Conservation (phyloP, 192 early-diverging fungal genomes). For the Entomortierella parvispora region DNA sequence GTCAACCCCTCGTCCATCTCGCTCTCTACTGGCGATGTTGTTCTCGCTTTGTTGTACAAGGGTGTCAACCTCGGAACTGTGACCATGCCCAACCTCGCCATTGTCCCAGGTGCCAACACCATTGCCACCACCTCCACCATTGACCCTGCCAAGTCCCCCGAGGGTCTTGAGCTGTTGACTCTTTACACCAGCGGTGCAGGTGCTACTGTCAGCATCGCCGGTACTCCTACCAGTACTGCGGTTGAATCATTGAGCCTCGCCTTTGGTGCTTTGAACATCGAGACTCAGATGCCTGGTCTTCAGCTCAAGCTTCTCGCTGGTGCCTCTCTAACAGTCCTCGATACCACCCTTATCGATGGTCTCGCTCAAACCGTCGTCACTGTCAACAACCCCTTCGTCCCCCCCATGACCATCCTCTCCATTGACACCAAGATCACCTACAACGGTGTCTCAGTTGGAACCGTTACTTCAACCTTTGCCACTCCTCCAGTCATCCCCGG, state of each 20-base stretch:
- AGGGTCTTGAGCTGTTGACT: conserved; percentile 54
- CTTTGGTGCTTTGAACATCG: conserved; percentile 46
- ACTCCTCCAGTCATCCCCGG: conserved; percentile 31
- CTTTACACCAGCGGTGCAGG: conserved; percentile 52
- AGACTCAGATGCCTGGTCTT: conserved; percentile 53
- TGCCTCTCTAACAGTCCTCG: conserved; percentile 37
- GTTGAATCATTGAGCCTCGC: conserved; percentile 53
- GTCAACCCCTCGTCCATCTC: conserved; percentile 57
- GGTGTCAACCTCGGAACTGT: conserved; percentile 58
- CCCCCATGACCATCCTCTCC: conserved; percentile 50
- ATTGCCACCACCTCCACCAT: conserved; percentile 50
- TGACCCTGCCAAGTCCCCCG: conserved; percentile 42
- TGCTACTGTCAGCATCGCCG: too few relatives aligned
- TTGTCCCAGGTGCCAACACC: conserved; percentile 51
- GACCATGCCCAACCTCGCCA: conserved; percentile 43
- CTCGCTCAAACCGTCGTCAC: conserved; percentile 51
- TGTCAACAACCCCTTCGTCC: conserved; percentile 59
- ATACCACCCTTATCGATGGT: conserved; percentile 39
- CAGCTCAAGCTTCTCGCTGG: conserved; percentile 41
- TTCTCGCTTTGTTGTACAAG: conserved; percentile 49
- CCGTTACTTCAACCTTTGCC: conserved; percentile 47
- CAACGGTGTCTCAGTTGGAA: conserved; percentile 49
- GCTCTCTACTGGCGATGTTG: conserved; percentile 55
- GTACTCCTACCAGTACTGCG: conserved; percentile 50
- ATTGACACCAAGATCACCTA: conserved; percentile 49